Evolutionary conservation across 345 rosid species (phyloP), one percentile per base, ranked within the genome.

Genomic region (Streptanthus diversifolius): DNA sequence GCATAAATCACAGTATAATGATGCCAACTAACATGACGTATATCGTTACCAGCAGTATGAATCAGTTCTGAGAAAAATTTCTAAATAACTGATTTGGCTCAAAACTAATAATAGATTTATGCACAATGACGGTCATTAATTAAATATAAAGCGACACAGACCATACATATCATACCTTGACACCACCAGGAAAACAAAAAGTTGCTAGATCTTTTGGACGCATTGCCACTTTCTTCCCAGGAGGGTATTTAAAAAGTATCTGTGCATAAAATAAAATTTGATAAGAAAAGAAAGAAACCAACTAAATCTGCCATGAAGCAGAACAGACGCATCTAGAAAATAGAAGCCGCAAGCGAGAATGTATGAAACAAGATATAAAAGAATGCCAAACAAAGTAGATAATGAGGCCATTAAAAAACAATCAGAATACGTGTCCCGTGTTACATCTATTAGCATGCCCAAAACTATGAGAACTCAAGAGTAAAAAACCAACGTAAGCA

Each of bases 101-200:
- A 41, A 49, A 57, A 57, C 76, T 64, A 65, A 10, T 55, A 17
- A 45, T 55, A 69, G 9, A 41, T 35, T 9, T 29, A 47, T 55
- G 25, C 36, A 53, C 41, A 45, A 12, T 63, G 29, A 32, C n/a
- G 29, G 25, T 29, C 49, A 19, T 36, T 27, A 7, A 13, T 24
- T 17, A 25, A 7, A 21, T 37, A 70, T 18, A 47, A 62, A 37
- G 66, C 63, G 30, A 27, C 64, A 47, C 48, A 39, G 14, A 45
- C 33, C 54, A 32, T 12, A 52, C 41, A 69, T 63, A 71, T 62
- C 80, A 68, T 75, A 95, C 97, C 97, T 91, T 84, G 79, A 91
- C 87, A 70, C 96, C 97, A 77, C 82, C 92, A 76, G 99, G 99
- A 76, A 95, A 95, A 76, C 99, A 95, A 78, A 91, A 95, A 61